A percentile compares a stretch with the other conserved stretches of the same genome.
These are phyloP conservation scores for Botryotinia convoluta DNA, from an alignment of 2,329 filamentous ascomycete species.

Conservation along the genomic window DNA sequence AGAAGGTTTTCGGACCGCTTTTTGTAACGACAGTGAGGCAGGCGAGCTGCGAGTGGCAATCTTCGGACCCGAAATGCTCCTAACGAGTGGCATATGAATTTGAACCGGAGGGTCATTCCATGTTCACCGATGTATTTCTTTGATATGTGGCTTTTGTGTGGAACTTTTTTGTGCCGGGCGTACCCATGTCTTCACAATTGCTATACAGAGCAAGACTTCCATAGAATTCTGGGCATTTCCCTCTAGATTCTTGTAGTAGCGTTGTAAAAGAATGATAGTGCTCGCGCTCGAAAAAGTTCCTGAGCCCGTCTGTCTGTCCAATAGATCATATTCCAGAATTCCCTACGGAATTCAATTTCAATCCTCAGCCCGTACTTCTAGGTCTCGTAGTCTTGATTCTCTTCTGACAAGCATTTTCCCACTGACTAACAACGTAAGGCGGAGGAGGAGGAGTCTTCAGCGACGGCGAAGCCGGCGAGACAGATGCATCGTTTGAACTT, in stretches of 20 bases:
- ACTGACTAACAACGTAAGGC: slow-evolving; percentile 36
- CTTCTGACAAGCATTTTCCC: slow-evolving; percentile 25
- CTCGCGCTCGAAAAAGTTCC: too few relatives aligned
- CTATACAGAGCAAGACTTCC: not conserved
- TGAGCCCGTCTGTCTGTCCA: not conserved
- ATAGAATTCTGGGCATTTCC: not conserved
- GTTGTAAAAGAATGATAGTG: not conserved
- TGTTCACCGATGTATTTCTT: not conserved
- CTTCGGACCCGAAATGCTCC: not conserved
- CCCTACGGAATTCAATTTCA: not conserved
- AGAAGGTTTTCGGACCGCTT: not conserved
- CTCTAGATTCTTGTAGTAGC: not conserved
- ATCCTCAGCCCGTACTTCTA: slow-evolving; percentile 25
- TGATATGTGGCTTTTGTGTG: not conserved
- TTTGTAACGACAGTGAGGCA: not conserved
- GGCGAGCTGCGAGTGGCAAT: not conserved
- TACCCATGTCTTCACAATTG: not conserved
- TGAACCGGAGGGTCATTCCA: not conserved
- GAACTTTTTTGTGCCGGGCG: too few relatives aligned
- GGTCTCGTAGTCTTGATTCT: slow-evolving; percentile 21
- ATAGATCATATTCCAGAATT: not conserved
- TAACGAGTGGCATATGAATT: not conserved
- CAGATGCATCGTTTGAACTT: slow-evolving; percentile 26
- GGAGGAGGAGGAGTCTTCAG: slow-evolving; percentile 23
- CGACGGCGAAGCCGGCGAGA: slow-evolving; percentile 2